phyloP scores from a whole-genome alignment of 78 protist genomes.

The Guillardia theta region DNA sequence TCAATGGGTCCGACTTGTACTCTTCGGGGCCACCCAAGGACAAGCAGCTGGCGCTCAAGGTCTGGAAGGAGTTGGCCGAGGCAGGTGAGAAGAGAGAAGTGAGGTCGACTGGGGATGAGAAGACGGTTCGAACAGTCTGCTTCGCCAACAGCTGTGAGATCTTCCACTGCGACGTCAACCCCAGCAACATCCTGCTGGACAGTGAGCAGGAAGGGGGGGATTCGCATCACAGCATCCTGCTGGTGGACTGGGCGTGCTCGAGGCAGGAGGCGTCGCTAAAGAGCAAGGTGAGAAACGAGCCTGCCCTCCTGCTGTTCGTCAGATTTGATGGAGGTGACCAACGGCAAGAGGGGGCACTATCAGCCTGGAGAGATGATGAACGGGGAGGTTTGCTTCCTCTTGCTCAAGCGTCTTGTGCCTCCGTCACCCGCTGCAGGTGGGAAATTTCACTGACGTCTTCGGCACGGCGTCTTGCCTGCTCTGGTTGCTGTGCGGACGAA shows the following conservation, averaged over 20 bases:
- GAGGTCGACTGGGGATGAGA: too few relatives aligned
- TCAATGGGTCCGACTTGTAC: too few relatives aligned
- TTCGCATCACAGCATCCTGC: not conserved
- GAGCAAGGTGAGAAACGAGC: too few relatives aligned
- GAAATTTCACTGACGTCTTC: not conserved
- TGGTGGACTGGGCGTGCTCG: not conserved
- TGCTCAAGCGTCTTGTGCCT: not conserved
- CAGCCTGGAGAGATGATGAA: not conserved
- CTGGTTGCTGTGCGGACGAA: not conserved
- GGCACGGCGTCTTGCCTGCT: not conserved
- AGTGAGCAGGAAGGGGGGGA: not conserved
- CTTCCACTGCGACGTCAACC: not conserved
- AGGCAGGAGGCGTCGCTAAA: not conserved
- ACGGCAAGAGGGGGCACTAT: not conserved
- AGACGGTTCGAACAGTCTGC: too few relatives aligned
- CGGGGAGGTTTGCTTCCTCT: not conserved
- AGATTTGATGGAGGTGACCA: too few relatives aligned
- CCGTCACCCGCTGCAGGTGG: not conserved
- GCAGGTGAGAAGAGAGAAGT: too few relatives aligned
- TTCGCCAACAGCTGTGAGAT: too few relatives aligned
- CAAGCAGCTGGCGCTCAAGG: too few relatives aligned
- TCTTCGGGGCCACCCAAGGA: too few relatives aligned
- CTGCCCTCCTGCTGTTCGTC: too few relatives aligned
- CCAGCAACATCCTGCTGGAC: not conserved
- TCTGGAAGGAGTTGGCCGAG: too few relatives aligned